Evolutionary conservation across 2,329 filamentous ascomycete genomes (phyloP), one percentile per base, ranked within the genome.

Genomic region (Akanthomyces lecanii): DNA sequence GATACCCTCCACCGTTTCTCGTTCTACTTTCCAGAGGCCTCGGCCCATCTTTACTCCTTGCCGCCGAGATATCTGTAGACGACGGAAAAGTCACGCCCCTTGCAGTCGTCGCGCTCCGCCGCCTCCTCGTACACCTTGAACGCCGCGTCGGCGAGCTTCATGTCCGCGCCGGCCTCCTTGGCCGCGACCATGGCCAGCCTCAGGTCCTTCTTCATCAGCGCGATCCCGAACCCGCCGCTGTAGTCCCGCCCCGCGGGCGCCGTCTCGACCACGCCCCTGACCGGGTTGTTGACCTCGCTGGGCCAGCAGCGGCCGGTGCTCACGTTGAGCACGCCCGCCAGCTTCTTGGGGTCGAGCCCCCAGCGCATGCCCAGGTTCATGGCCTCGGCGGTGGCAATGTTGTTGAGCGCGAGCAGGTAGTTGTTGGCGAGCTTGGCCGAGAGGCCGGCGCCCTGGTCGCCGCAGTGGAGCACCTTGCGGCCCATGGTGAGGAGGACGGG

Each of bases 301-400:
- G 94, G 92, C 95, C 95, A 99, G 81, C 93, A 98, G 67, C 83
- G 86, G n/a, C 95, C 95, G 0, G 94, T 97, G 69, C 91, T 95
- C 4, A 90, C 89, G 73, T 97, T 98, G 79, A 99, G 91, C 75
- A 99, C 87, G 58, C 88, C 87, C 0, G 91, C 90, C 2, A 99
- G 82, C 8, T 86, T 87, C 69, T 79, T 78, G 2, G 85, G 79
- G 64, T 87, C 84, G 7, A 88, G 75, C 0, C 86, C 86, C 77
- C 82, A 85, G 64, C 76, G 78, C 56, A 87, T 80, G n/a, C 85
- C 85, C 25, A 88, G 74, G 69, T 87, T 85, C 85, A 88, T 87
- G 23, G 85, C 85, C 72, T 88, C 86, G 5, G 85, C 84, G 2
- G 85, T 86, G 5, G 84, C 85, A 63, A 88, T 92, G 76, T 99